Evolutionary conservation across 805 yeast species (phyloP), one percentile per base, ranked within the genome.

Genomic region (Candida ficus): DNA sequence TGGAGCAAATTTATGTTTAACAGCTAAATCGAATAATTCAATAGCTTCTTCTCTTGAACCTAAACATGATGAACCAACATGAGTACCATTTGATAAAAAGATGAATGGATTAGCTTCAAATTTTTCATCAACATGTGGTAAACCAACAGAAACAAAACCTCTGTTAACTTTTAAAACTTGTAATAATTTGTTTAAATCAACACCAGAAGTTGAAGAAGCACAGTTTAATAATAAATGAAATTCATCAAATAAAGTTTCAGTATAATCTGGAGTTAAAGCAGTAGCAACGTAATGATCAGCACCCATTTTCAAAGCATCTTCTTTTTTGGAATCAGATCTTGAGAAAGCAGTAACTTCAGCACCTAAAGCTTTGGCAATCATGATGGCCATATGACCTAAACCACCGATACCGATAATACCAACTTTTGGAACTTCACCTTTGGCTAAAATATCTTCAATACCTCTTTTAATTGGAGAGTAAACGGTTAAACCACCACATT

Each of bases 401-500:
- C 80, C 80, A 53, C 80, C 80, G 47, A 74, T 69, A 45, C 79
- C 80, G 37, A 74, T 61, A 45, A 77, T 64, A 49, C 78, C 81
- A 36, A 75, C 75, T 41, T 67, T 66, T 57, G 64, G 61, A n/a
- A 30, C 34, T 37, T 46, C 41, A 35, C 54, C 50, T 26, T 44
- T 44, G 3, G 35, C 47, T 19, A 53, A 26, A 16, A 49, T 34
- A 35, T 47, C 57, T 41, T 48, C 37, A 23, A 56, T 52, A 25
- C 53, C 53, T 60, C 80, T 68, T 43, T 72, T 65, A 50, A 83
- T 61, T 41, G 91, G 91, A 7, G 85, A 73, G 64, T 66, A 83
- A 12, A 77, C 80, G 11, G 91, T 83, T 56, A 80, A 65, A 41
- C 91, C 91, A 41, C 87, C 91, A 67, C 91, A 83, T 65, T 82